Evolutionary conservation across 2,329 filamentous ascomycete species (phyloP).

Genomic region (Trichoderma sp.): DNA sequence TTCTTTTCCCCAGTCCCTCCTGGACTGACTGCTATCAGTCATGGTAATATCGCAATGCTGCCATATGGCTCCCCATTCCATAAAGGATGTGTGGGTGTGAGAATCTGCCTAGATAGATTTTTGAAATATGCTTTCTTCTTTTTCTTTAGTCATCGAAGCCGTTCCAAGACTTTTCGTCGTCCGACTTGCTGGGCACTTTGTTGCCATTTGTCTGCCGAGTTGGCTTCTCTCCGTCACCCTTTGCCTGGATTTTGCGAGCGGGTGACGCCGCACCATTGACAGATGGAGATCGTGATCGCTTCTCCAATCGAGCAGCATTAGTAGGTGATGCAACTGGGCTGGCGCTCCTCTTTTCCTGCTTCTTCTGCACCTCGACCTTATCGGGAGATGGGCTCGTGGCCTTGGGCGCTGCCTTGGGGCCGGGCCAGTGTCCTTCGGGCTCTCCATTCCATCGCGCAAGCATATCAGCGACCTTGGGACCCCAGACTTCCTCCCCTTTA

Average conservation of each 20-base stretch:
- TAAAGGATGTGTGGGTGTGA: neutral
- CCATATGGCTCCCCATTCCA: neutral
- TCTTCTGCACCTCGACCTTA: slow-evolving; percentile 21
- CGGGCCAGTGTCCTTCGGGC: slow-evolving; percentile 29
- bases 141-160: slow-evolving; percentile 39
- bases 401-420: slow-evolving; percentile 21
- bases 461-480: slow-evolving; percentile 62
- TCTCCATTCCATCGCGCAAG: slow-evolving; percentile 44
- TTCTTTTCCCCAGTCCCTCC: neutral
- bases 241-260: slow-evolving; percentile 33
- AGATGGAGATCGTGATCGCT: slow-evolving; percentile 33
- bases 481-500: slow-evolving; percentile 76
- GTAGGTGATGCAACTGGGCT: slow-evolving; percentile 17
- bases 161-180: slow-evolving; percentile 45
- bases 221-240: slow-evolving; percentile 24
- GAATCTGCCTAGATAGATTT: neutral
- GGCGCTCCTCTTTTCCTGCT: slow-evolving; percentile 17
- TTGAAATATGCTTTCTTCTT: neutral
- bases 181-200: slow-evolving; percentile 26
- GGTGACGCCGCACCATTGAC: slow-evolving; percentile 27
- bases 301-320: slow-evolving; percentile 25
- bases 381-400: slow-evolving; percentile 28
- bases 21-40: neutral
- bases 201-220: slow-evolving; percentile 16
- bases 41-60: neutral